Evolutionary conservation across 2,329 filamentous ascomycete species (phyloP), one percentile per base, ranked within the genome.

Genomic region (Verticillium nubilum): DNA sequence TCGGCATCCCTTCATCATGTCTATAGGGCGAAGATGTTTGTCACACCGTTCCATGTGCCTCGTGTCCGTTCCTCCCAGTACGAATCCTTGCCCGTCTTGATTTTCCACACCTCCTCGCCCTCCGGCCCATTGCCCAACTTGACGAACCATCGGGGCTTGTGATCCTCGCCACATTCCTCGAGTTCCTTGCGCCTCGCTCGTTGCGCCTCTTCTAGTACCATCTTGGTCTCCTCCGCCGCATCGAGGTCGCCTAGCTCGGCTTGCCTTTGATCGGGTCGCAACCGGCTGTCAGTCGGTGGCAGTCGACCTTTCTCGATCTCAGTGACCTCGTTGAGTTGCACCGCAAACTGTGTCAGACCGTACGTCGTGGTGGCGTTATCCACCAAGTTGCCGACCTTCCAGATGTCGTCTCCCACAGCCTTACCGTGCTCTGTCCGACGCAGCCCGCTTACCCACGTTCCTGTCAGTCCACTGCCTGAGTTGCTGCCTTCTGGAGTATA

Each of bases 61-160:
- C 78, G 84, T 2, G 80, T 82, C 62, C 94, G 84, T 74, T 91
- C 88, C 70, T 97, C 93, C 95, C 95, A 99, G 75, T 99, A 99
- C 9, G 91, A 88, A 19, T 96, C 92, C 74, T 89, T 92, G 23
- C 92, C 92, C 2, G 80, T 79, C 77, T 88, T 95, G 63, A 97
- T 73, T 67, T 86, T 83, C 90, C 90, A 91, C 12, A 89, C 80
- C 69, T 90, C 86, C 69, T 90, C 87, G 4, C 82, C 83, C 54
- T 84, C 81, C 15, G 76, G 75, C 2, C 75, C 77, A 26, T 82
- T 80, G n/a, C 81, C 79, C 9, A 90, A 86, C 74, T 84, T 88
- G 57, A 86, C 84, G 71, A 99, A 99, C 92, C 94, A 99, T 65
- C 84, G 82, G 5, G 95, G 91, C 66, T 78, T 83, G 81, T 93